Evolutionary conservation across 192 early-diverging fungal species (phyloP), one percentile per base, ranked within the genome.

Genomic region (Dimargaris xerosporica): DNA sequence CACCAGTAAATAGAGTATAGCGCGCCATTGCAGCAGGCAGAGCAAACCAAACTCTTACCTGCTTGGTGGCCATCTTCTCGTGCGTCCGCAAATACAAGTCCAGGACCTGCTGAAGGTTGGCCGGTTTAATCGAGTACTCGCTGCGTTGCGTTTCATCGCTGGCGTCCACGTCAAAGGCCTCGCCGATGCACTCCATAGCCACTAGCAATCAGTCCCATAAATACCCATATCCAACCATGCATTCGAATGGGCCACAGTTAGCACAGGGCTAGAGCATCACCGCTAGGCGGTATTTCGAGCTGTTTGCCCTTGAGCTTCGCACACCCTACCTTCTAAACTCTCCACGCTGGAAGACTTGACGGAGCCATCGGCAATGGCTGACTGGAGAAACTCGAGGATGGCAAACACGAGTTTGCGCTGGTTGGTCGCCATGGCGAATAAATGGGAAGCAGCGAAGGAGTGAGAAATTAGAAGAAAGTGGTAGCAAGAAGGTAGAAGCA

Each of bases 151-250:
- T 74, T 19, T 75, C 72, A 70, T 96, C 90, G 34, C 76, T 73
- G 39, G 79, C 47, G 64, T 94, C 83, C 48, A 99, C 82, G 29
- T 82, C 90, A 75, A 99, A 99, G 23, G 93, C 89, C 63, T 96
- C 94, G 52, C 85, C 80, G 52, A 99, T 92, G 78, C 92, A 94
- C 68, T 94, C 90, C 71, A 93, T 88, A 66, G 91, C 91, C 31
- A 91, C 85, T 83, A 48, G 12, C 16, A 21, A 48, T 39, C 34
- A 39, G 34, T n/a, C 34, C 2, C 34, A 23, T 17, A 23, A 2
- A 48, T 48, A 21, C 16, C 2, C 47, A 5, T 21, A 21, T 23
- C 19, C 47, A 48, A 23, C 11, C 16, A 48, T 17, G 47, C 4
- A 2, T 12, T 5, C 12, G 47, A 11, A 23, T 17, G 47, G 4